A percentile compares a stretch with the other conserved stretches of the same genome.
phyloP scores from a whole-genome alignment of 2,329 filamentous ascomycete species.

The Blastomyces silverae region DNA sequence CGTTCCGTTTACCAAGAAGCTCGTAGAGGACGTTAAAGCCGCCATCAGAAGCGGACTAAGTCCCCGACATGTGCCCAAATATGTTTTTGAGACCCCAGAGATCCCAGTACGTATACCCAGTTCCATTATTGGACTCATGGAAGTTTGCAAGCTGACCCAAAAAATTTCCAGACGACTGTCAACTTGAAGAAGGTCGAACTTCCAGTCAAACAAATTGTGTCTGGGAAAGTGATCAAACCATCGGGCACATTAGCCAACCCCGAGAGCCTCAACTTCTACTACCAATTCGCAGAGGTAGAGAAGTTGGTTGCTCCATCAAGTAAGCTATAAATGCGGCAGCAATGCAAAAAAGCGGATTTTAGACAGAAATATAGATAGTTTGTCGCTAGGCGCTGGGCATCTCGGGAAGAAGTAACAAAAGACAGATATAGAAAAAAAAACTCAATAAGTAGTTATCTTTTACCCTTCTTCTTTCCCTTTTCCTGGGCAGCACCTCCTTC shows the following conservation, averaged over 20 bases:
- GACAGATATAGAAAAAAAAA: background rate
- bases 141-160: slow-evolving; percentile 4
- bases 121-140: background rate
- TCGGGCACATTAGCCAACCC: slow-evolving; percentile 73
- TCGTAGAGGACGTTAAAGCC: slow-evolving; percentile 56
- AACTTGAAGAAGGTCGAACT: slow-evolving; percentile 82
- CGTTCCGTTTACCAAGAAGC: slow-evolving; percentile 45
- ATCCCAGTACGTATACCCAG: slow-evolving; percentile 59
- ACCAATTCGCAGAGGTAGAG: slow-evolving; percentile 68
- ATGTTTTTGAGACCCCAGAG: slow-evolving; percentile 71
- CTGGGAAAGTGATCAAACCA: slow-evolving; percentile 63
- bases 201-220: slow-evolving; percentile 78
- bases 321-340: slow-evolving; percentile 21
- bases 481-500: slow-evolving; percentile 34
- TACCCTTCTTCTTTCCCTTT: slow-evolving; percentile 51
- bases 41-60: slow-evolving; percentile 61
- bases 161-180: slow-evolving; percentile 58
- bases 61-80: slow-evolving; percentile 68
- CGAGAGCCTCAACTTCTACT: slow-evolving; percentile 67
- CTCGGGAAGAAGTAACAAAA: background rate
- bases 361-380: slow-evolving; percentile 13
- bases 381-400: background rate
- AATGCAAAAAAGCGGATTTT: background rate
- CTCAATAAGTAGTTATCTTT: slow-evolving; percentile 34
- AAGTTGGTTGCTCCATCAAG: slow-evolving; percentile 41